A percentile compares a stretch with the other conserved stretches of the same genome.
Conservation (phyloP, 1,284 basidiomycete genomes). For the Coniferiporia weirii region DNA sequence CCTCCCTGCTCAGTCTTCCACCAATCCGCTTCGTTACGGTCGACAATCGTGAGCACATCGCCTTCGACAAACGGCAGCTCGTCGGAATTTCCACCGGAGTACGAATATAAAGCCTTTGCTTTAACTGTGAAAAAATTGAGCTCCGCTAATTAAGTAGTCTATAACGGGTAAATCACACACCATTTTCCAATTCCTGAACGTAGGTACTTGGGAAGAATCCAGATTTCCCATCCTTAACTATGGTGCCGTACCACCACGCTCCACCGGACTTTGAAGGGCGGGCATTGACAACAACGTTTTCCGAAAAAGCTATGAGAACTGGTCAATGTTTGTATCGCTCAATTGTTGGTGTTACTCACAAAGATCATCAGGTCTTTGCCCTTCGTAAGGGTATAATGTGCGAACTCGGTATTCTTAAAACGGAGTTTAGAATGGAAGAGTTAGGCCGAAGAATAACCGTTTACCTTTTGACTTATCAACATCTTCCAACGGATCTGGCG, state of each 20-base stretch:
- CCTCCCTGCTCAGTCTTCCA: constrained; percentile 89
- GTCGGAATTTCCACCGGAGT: constrained; percentile 64
- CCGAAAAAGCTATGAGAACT: constrained; percentile 61
- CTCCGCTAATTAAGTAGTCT: constrained; percentile 7
- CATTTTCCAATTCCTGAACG: constrained; percentile 61
- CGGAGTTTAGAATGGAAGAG: constrained; percentile 15
- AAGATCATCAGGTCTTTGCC: constrained; percentile 83
- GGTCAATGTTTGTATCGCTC: neutral
- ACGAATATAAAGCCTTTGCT: constrained; percentile 78
- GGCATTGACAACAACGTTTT: constrained; percentile 76
- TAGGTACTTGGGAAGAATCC: constrained; percentile 94
- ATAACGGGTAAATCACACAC: constrained; percentile 39
- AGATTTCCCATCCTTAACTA: constrained; percentile 58
- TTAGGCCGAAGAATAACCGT: constrained; percentile 21
- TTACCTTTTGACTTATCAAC: constrained; percentile 67
- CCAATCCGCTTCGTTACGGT: constrained; percentile 81
- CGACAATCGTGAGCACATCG: constrained; percentile 72
- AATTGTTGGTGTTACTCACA: constrained; percentile 40
- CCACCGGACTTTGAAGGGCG: constrained; percentile 80
- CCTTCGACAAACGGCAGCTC: constrained; percentile 82
- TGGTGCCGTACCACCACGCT: constrained; percentile 94
- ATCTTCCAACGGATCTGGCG: constrained; percentile 61
- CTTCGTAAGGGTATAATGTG: constrained; percentile 79
- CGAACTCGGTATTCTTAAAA: constrained; percentile 64
- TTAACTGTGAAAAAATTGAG: constrained; percentile 35